phyloP scores from a whole-genome alignment of 1,139 yeast genomes.

The Yamadazyma atlantica region DNA sequence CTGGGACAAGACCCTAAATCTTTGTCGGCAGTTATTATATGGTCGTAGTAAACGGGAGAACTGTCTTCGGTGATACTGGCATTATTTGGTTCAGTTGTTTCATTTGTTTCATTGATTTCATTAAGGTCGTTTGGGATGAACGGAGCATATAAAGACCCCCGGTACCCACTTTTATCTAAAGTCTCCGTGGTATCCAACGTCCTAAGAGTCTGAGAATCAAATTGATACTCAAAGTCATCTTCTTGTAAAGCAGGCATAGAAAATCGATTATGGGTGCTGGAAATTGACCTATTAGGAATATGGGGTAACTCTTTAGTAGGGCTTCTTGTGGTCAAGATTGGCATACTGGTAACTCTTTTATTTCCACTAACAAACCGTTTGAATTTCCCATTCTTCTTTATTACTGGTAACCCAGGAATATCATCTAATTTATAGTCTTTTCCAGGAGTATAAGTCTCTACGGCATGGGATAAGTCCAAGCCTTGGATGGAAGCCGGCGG shows the following conservation, averaged over 20 bases:
- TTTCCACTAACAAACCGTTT: constrained; percentile 18
- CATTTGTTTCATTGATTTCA: no score
- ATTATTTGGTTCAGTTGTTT: no score
- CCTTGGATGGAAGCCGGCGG: constrained; percentile 21
- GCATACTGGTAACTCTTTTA: constrained; percentile 14
- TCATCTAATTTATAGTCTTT: constrained; percentile 23
- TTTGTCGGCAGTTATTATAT: background rate
- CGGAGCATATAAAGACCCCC: no score
- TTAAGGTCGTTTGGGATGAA: no score
- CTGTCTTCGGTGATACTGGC: background rate
- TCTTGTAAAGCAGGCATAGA: constrained; percentile 10
- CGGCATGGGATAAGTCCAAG: constrained; percentile 30
- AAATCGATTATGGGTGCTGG: constrained; percentile 4
- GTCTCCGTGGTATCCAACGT: background rate
- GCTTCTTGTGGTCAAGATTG: constrained; percentile 6
- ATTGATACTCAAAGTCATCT: constrained; percentile 1
- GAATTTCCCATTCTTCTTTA: constrained; percentile 23
- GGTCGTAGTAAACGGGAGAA: background rate
- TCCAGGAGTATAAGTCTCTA: constrained; percentile 29
- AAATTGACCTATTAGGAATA: constrained; percentile 10
- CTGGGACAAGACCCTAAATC: background rate
- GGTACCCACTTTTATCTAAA: background rate
- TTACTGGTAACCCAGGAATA: constrained; percentile 34
- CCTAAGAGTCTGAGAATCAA: background rate
- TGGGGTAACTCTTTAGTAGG: constrained; percentile 9